Percentiles rank a stretch among this genome's conserved stretches.
Evolutionary conservation across 306 rosid genomes (phyloP).

Genomic region (Mimosa pudica): DNA sequence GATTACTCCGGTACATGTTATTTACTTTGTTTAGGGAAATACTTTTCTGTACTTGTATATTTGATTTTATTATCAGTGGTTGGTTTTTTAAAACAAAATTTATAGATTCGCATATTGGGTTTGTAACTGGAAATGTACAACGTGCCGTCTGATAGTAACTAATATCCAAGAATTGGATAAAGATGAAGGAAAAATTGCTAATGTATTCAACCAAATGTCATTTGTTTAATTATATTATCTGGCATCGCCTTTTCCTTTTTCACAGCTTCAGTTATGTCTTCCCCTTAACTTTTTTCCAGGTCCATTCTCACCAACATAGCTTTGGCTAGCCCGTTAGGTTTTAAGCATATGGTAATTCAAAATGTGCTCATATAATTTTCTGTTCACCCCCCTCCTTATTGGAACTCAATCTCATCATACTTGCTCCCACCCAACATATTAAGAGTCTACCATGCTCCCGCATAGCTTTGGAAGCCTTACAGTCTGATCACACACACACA

Average conservation of each 20-base stretch:
- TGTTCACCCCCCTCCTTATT: not conserved
- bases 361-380: not conserved
- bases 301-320: not conserved
- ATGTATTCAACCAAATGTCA: not conserved
- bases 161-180: not conserved
- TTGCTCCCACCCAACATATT: not conserved
- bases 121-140: not conserved
- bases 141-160: not conserved
- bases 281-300: not conserved
- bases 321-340: not conserved
- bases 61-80: not conserved
- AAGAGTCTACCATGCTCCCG: not conserved
- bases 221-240: not conserved
- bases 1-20: constrained; percentile 28
- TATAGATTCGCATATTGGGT: not conserved
- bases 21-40: constrained; percentile 12
- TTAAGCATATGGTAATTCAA: not conserved
- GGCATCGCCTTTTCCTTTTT: not conserved
- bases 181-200: not conserved
- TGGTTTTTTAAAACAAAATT: not conserved
- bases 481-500: not conserved
- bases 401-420: not conserved
- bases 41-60: not conserved
- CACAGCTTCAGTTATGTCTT: not conserved
- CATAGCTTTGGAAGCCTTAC: not conserved